These are phyloP conservation scores for Rhodotorula babjevae DNA, from an alignment of 768 basidiomycete species.

Conservation along the genomic window DNA sequence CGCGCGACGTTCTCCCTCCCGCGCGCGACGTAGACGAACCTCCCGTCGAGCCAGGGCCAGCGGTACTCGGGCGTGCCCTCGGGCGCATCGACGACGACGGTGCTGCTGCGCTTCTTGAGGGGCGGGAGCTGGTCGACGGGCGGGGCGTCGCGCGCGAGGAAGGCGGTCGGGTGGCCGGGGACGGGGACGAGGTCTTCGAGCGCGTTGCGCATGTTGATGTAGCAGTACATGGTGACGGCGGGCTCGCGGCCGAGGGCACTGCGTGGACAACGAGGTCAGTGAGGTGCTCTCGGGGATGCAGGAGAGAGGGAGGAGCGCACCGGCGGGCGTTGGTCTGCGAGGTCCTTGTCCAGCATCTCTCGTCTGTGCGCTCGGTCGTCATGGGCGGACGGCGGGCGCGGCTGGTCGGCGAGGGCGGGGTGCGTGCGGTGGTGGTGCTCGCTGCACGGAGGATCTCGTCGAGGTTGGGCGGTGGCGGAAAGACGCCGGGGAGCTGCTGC, in stretches of 20 bases:
- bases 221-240: conserved; percentile 21
- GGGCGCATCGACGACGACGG: neutral
- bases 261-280: neutral
- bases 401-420: neutral
- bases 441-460: conserved; percentile 2
- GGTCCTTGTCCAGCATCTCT: conserved; percentile 25
- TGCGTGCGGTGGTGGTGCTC: neutral
- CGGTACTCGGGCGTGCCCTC: conserved; percentile 15
- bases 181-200: conserved; percentile 26
- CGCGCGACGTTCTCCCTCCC: conserved; percentile 18
- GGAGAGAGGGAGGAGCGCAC: neutral
- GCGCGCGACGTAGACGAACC: conserved; percentile 32
- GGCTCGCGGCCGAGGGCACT: conserved; percentile 32
- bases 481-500: neutral
- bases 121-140: neutral
- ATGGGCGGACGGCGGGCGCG: neutral
- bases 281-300: neutral
- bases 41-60: conserved; percentile 32
- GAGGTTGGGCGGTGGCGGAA: neutral
- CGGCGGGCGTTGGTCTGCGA: conserved; percentile 30
- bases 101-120: neutral
- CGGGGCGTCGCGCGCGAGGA: conserved; percentile 30
- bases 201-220: conserved; percentile 35
- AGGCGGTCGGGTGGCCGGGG: conserved; percentile 23
- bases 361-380: conserved; percentile 19